A percentile compares a stretch with the other conserved stretches of the same genome.
Conservation (phyloP, 2,329 filamentous ascomycete species). For the Sporothrix globosa region DNA sequence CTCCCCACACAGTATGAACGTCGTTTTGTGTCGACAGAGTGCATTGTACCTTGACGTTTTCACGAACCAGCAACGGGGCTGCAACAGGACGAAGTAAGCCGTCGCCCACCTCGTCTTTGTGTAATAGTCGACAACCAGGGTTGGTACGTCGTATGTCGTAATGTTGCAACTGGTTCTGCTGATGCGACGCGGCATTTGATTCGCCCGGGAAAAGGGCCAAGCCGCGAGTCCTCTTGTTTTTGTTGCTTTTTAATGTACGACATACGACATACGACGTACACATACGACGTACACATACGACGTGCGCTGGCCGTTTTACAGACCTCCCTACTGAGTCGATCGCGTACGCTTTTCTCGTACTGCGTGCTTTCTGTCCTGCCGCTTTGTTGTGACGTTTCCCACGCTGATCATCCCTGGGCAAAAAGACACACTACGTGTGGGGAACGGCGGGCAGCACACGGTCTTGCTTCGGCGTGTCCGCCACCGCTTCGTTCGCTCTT, state of each 20-base stretch:
- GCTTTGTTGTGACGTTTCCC: neutral
- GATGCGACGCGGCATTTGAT: conserved; percentile 14
- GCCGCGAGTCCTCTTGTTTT: neutral
- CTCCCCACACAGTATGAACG: conserved; percentile 12
- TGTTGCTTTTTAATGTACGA: neutral
- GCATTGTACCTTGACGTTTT: no score
- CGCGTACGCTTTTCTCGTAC: neutral
- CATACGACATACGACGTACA: no score
- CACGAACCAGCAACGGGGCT: no score
- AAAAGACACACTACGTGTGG: conserved; percentile 12
- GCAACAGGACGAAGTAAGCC: neutral
- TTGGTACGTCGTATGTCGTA: neutral
- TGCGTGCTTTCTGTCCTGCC: neutral
- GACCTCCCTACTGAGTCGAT: neutral
- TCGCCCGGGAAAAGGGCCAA: neutral
- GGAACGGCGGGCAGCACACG: conserved; percentile 16
- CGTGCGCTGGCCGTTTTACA: neutral
- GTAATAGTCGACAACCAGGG: neutral
- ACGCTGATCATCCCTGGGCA: conserved; percentile 7
- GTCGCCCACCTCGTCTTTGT: neutral
- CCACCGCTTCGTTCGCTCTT: conserved; percentile 13
- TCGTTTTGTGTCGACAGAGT: neutral
- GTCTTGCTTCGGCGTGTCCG: conserved; percentile 26
- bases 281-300: no score
- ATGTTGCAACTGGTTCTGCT: conserved; percentile 5